Conservation (phyloP, 306 rosid species). For the Lithocarpus polystachyus region DNA sequence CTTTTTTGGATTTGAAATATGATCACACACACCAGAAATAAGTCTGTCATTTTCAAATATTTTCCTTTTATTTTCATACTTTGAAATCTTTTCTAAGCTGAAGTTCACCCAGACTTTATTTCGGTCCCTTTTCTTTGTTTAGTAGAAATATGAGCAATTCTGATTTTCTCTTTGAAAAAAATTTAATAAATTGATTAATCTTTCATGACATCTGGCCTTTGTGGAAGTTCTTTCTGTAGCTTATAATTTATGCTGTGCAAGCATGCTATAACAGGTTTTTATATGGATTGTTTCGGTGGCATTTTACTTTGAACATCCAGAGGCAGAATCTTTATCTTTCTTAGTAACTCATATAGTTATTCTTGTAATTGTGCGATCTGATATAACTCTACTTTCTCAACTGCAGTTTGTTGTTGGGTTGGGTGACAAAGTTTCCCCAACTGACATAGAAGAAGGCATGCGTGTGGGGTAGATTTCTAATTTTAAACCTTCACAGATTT, state of each 20-base stretch:
- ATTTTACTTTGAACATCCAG: not conserved
- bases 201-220: not conserved
- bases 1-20: not conserved
- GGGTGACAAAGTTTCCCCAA: constrained; percentile 99
- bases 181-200: not conserved
- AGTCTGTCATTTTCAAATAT: not conserved
- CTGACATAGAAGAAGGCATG: constrained; percentile 99
- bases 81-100: not conserved
- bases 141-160: not conserved
- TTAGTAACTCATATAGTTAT: not conserved
- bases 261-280: not conserved
- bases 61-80: not conserved
- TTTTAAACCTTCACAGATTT: not conserved
- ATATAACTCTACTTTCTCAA: constrained; percentile 29
- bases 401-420: constrained; percentile 96
- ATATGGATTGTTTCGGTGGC: not conserved
- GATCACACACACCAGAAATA: not conserved
- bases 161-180: not conserved
- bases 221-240: not conserved
- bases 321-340: not conserved
- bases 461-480: constrained; percentile 86
- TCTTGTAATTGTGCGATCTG: constrained; percentile 13
- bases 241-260: not conserved
- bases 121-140: not conserved
- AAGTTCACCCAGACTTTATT: not conserved